These are phyloP conservation scores for Neocallimastix lanati DNA, from an alignment of 192 early-diverging fungal species.

Conservation along the genomic window DNA sequence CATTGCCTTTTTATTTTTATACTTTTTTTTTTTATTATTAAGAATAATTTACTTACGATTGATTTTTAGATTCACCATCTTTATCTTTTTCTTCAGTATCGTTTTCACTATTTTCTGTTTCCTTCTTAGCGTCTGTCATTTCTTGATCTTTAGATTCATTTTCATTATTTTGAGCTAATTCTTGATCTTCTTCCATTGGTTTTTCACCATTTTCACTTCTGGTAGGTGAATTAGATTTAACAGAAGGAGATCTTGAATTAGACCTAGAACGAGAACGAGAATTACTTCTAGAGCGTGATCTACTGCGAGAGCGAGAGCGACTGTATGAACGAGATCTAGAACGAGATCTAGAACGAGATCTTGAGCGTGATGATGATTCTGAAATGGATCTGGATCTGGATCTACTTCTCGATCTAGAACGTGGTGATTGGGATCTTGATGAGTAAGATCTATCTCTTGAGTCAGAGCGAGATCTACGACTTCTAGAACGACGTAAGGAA, in stretches of 20 bases:
- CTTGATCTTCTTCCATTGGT: not conserved
- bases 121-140: not conserved
- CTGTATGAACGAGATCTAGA: not conserved
- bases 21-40: too few species aligned
- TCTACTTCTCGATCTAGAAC: not conserved
- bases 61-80: not conserved
- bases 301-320: not conserved
- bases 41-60: not conserved
- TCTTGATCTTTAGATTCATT: not conserved
- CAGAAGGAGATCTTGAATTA: not conserved
- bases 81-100: not conserved
- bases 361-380: not conserved
- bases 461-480: not conserved
- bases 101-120: not conserved
- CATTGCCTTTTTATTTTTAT: too few species aligned
- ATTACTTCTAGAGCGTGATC: not conserved
- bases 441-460: not conserved
- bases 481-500: not conserved
- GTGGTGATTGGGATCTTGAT: not conserved
- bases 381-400: not conserved
- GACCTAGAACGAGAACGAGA: not conserved
- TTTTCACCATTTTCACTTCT: not conserved
- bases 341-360: too few species aligned
- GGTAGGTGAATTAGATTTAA: not conserved
- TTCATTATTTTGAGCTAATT: not conserved